A percentile compares a stretch with the other conserved stretches of the same genome.
Evolutionary conservation across 164 flowering plant species (phyloP).

Genomic region (Echeveria elegans): DNA sequence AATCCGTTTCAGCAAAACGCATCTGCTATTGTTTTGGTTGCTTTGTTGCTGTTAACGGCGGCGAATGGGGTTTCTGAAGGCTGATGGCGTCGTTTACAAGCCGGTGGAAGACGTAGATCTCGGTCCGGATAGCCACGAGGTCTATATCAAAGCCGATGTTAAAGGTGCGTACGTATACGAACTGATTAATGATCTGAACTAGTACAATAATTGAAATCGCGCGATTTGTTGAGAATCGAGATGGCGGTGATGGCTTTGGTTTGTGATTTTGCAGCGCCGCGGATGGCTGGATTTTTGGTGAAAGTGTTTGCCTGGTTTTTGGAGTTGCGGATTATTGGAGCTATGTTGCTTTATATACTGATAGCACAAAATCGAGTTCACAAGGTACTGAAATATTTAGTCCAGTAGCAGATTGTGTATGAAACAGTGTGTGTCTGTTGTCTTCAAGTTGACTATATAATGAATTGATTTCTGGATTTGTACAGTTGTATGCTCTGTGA

Average conservation of each 20-base stretch:
- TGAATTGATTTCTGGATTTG: background rate
- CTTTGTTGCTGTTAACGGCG: background rate
- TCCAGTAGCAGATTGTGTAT: background rate
- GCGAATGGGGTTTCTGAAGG: constrained; percentile 31
- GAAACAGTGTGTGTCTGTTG: constrained; percentile 28
- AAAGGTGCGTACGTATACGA: constrained; percentile 32
- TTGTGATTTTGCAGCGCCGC: constrained; percentile 49
- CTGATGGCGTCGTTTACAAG: constrained; percentile 32
- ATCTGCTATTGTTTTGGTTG: background rate
- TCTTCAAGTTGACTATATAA: constrained; percentile 10
- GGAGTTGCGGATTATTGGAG: constrained; percentile 28
- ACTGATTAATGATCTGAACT: background rate
- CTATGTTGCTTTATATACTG: too few species aligned
- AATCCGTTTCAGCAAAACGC: background rate
- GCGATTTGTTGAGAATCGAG: background rate
- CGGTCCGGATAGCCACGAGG: constrained; percentile 32
- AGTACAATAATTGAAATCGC: too few species aligned
- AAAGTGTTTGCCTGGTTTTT: constrained; percentile 60
- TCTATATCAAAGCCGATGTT: constrained; percentile 46
- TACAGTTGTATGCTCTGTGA: background rate
- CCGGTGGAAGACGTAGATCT: constrained; percentile 43
- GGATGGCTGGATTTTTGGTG: constrained; percentile 67
- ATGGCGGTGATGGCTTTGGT: background rate
- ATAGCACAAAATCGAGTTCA: too few species aligned
- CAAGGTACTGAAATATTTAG: too few species aligned